phyloP scores from a whole-genome alignment of 2,329 filamentous ascomycete species.

The Monascus ruber region DNA sequence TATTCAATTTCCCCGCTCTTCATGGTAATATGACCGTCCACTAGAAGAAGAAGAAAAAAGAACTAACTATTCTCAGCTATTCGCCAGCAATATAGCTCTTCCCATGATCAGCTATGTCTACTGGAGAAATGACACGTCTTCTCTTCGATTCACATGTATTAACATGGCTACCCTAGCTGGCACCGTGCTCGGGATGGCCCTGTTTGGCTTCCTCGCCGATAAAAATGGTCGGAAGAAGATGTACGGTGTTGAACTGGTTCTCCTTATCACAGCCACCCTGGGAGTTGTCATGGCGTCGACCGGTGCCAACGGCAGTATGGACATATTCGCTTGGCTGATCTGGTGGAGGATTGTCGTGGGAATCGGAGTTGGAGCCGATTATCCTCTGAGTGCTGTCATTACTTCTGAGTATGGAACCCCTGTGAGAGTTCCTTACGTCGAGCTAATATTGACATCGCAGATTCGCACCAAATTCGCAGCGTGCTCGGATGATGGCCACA shows the following conservation, averaged over 20 bases:
- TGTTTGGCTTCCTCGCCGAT: slow-evolving; percentile 39
- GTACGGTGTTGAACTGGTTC: slow-evolving; percentile 40
- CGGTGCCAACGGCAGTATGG: slow-evolving; percentile 34
- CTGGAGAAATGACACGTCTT: slow-evolving; percentile 29
- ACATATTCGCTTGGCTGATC: slow-evolving; percentile 34
- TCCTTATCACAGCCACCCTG: slow-evolving; percentile 37
- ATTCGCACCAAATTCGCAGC: slow-evolving; percentile 46
- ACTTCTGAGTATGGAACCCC: slow-evolving; percentile 48
- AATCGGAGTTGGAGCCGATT: slow-evolving; percentile 54
- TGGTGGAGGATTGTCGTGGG: slow-evolving; percentile 40
- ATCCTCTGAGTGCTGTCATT: slow-evolving; percentile 56
- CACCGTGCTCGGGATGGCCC: slow-evolving; percentile 36
- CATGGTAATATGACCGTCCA: neutral
- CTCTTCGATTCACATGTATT: slow-evolving; percentile 28
- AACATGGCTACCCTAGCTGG: slow-evolving; percentile 37
- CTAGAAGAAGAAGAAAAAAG: too few relatives aligned
- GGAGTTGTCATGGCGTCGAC: slow-evolving; percentile 36
- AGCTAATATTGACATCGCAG: slow-evolving; percentile 11
- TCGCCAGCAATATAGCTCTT: slow-evolving; percentile 40
- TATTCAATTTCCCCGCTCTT: neutral
- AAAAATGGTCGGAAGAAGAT: slow-evolving; percentile 39
- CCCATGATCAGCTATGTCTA: slow-evolving; percentile 40
- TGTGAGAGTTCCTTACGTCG: slow-evolving; percentile 1
- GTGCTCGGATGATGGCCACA: slow-evolving; percentile 55
- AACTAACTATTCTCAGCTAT: slow-evolving; percentile 21